Base-by-base conservation (phyloP, 2,329 filamentous ascomycete species). In the Cryphonectria carpinicola region DNA sequence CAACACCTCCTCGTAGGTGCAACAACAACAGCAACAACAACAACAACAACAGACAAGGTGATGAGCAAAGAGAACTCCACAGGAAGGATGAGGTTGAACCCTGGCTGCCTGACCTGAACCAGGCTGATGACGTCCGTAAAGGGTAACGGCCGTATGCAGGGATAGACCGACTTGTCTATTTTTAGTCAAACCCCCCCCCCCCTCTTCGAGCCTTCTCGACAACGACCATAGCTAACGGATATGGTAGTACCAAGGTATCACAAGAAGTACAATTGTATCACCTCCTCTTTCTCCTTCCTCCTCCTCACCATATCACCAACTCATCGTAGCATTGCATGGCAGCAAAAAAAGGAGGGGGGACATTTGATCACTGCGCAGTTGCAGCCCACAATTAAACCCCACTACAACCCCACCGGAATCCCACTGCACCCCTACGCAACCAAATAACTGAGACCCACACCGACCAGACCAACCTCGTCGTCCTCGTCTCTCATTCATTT, bases 131-230 rank as follows among this genome's bases (percentile, higher is more conserved):
- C 49, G 37, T 25, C 35, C 37, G 52, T 58, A 37, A 43, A 11
- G 37, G 52, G 28, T 2, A 41, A 46, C 37, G 63, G 61, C 32
- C 60, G 64, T 49, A 67, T 17, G 64, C 68, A 66, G 63, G 64
- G 68, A 56, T 70, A 19, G n/a, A n/a, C 37, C 32, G 64, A 54
- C 56, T 65, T 49, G 35, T 54, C 65, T 70, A 68, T 71, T 71
- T 68, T 68, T 68, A 71, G 66, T 49, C 60, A 56, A 28, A n/a
- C n/a, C 13, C n/a, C 22, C 37, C 52, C 14, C 28, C 19, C 10
- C 37, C 37, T 11, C 32, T 1, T 37, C 60, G 25, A n/a, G 25
- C n/a, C 46, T 41, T 39, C 61, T 39, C 39, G 28, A 19, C 39
- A 43, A 19, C 22, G 46, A 49, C 22, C 19, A 49, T n/a, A 49